Evolutionary conservation across 805 yeast genomes (phyloP), one percentile per base, ranked within the genome.

Genomic region (Cyberlindnera galapagoensis): DNA sequence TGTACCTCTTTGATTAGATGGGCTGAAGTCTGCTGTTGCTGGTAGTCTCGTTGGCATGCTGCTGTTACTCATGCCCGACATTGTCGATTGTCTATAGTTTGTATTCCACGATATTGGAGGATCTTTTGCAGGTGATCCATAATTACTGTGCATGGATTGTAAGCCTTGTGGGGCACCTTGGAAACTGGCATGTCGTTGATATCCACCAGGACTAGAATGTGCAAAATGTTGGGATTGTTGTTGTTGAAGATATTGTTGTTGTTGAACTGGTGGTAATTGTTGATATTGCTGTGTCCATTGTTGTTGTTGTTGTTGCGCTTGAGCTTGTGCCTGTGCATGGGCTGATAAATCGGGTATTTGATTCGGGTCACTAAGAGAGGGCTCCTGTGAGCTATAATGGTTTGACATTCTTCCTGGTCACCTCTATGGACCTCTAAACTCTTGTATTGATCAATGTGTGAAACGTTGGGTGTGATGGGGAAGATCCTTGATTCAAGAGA

Each of bases 21-120:
- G 34, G 28, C 28, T 36, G 33, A 24, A 22, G 21, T 19, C 26
- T n/a, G 32, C 12, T 18, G 40, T 24, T 6, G 35, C 34, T 6
- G 38, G 25, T 18, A 43, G 12, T 10, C 44, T 42, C n/a, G n/a
- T n/a, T n/a, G 54, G 51, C 3, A 49, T 37, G 18, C 36, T 26
- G 20, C 44, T 34, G 12, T 26, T 36, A 9, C 14, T 38, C 34
- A 41, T 25, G 14, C 28, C 38, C 3, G 43, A 46, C 19, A 44
- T 42, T 3, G 39, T 37, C 10, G 36, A 35, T 22, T 43, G 44
- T 28, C 40, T 39, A 30, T 46, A 51, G 17, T 29, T 40, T 13
- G 39, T 34, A 23, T 43, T 47, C 56, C 56, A 51, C 6, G 39
- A 35, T 9, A 51, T 40, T 9, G 19, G 17, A n/a, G n/a, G n/a